Percentiles rank a stretch among this genome's conserved stretches.
These are phyloP conservation scores for Phytophthora multivora DNA, from an alignment of 352 stramenopile species.

Conservation along the genomic window DNA sequence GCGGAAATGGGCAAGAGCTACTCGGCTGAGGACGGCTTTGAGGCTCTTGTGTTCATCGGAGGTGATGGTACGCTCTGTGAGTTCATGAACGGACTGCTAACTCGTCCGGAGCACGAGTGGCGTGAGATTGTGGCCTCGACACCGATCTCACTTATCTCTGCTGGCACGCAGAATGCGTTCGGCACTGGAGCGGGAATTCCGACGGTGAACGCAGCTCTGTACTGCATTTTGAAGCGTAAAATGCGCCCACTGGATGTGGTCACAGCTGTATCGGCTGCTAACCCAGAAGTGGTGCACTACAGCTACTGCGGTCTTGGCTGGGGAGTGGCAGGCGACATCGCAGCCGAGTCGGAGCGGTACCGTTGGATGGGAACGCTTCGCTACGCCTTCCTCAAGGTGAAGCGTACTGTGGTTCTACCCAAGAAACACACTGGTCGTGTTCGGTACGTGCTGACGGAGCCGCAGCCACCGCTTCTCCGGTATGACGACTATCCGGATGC, in stretches of 20 bases:
- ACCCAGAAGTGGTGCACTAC: slow-evolving; percentile 73
- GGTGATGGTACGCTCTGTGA: slow-evolving; percentile 80
- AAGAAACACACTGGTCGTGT: slow-evolving; percentile 72
- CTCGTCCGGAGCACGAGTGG: slow-evolving; percentile 77
- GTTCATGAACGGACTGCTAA: slow-evolving; percentile 84
- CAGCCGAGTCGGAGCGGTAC: slow-evolving; percentile 77
- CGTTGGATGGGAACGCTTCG: slow-evolving; percentile 78
- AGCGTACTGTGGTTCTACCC: slow-evolving; percentile 58
- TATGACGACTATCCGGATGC: slow-evolving; percentile 83
- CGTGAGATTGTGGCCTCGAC: slow-evolving; percentile 81
- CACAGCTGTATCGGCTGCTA: slow-evolving; percentile 60
- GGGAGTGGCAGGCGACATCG: slow-evolving; percentile 78
- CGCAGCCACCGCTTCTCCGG: slow-evolving; percentile 57
- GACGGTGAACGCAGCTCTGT: slow-evolving; percentile 66
- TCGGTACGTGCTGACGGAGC: slow-evolving; percentile 72
- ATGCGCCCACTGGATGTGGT: slow-evolving; percentile 81
- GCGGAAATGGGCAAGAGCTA: slow-evolving; percentile 81
- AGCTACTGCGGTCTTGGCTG: slow-evolving; percentile 85
- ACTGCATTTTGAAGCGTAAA: slow-evolving; percentile 87
- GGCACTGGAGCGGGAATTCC: slow-evolving; percentile 72
- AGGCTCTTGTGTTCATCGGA: slow-evolving; percentile 81
- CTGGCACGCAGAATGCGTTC: slow-evolving; percentile 85
- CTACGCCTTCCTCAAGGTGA: slow-evolving; percentile 82
- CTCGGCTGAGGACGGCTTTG: slow-evolving; percentile 74
- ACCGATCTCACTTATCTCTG: slow-evolving; percentile 81